phyloP scores from a whole-genome alignment of 345 rosid species.

The Ceriops zippeliana region DNA sequence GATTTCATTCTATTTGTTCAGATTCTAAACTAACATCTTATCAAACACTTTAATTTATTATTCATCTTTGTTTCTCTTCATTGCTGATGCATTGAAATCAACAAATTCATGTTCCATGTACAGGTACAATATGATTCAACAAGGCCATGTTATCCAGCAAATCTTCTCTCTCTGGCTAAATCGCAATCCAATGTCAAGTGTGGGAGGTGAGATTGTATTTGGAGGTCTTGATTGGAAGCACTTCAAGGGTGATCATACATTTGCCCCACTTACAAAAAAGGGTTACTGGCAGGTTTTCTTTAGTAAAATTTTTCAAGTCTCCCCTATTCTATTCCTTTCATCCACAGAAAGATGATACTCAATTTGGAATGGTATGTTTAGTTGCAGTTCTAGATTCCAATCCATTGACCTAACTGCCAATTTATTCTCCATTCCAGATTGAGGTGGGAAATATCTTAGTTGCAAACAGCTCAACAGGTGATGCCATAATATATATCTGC shows the following conservation, averaged over 20 bases:
- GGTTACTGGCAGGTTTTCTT: constrained; percentile 56
- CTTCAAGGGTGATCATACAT: constrained; percentile 51
- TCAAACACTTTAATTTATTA: no score
- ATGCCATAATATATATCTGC: neutral
- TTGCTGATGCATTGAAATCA: neutral
- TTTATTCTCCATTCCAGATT: constrained; percentile 34
- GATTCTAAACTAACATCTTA: no score
- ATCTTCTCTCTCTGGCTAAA: constrained; percentile 58
- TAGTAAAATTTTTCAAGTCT: neutral
- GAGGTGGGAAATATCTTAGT: constrained; percentile 41
- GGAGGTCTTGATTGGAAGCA: constrained; percentile 58
- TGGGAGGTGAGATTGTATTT: constrained; percentile 49
- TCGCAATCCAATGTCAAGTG: constrained; percentile 28
- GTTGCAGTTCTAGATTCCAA: no score
- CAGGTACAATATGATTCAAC: constrained; percentile 55
- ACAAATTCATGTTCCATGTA: neutral
- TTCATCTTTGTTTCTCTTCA: neutral
- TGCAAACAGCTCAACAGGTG: constrained; percentile 47
- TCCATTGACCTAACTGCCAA: no score
- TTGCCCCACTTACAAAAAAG: constrained; percentile 33
- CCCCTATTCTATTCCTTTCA: neutral
- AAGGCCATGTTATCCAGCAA: constrained; percentile 43
- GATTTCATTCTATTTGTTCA: no score
- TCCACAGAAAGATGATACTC: neutral
- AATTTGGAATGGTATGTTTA: neutral